Conservation (phyloP, 2,329 filamentous ascomycete genomes). For the Pseudogymnoascus sp. region DNA sequence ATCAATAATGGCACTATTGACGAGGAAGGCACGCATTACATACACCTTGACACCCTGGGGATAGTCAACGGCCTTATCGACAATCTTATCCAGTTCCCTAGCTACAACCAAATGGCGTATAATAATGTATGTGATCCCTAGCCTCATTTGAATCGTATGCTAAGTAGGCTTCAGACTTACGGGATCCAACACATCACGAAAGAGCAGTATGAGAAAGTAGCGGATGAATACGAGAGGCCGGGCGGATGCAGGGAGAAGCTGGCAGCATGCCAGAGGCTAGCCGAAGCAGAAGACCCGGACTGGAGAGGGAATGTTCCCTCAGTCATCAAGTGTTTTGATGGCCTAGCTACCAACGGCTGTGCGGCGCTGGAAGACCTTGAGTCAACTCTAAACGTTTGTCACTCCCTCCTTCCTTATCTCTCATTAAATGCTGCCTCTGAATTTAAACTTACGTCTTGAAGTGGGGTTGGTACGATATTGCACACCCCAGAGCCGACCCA, state of each 20-base stretch:
- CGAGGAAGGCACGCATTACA: constrained; percentile 41
- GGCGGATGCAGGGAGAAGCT: constrained; percentile 44
- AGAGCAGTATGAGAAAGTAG: constrained; percentile 14
- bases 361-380: neutral
- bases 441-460: neutral
- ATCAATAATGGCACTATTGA: constrained; percentile 39
- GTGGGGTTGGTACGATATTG: constrained; percentile 26
- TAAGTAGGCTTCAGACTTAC: neutral
- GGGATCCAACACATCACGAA: neutral
- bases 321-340: constrained; percentile 45
- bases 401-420: constrained; percentile 46
- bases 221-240: constrained; percentile 34
- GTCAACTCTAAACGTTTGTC: neutral
- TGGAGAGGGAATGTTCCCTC: constrained; percentile 8
- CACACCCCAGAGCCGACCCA: constrained; percentile 16
- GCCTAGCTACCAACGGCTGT: constrained; percentile 42
- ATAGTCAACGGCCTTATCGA: constrained; percentile 65
- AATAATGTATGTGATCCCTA: constrained; percentile 37
- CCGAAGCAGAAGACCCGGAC: neutral
- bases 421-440: constrained; percentile 35
- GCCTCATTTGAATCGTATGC: neutral
- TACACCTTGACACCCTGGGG: constrained; percentile 53
- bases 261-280: constrained; percentile 32
- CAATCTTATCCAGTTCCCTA: constrained; percentile 41
- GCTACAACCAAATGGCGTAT: constrained; percentile 19